Percentiles rank a stretch among this genome's conserved stretches.
Conservation (phyloP, 2,329 filamentous ascomycete genomes). For the Cytospora schulzeri region DNA sequence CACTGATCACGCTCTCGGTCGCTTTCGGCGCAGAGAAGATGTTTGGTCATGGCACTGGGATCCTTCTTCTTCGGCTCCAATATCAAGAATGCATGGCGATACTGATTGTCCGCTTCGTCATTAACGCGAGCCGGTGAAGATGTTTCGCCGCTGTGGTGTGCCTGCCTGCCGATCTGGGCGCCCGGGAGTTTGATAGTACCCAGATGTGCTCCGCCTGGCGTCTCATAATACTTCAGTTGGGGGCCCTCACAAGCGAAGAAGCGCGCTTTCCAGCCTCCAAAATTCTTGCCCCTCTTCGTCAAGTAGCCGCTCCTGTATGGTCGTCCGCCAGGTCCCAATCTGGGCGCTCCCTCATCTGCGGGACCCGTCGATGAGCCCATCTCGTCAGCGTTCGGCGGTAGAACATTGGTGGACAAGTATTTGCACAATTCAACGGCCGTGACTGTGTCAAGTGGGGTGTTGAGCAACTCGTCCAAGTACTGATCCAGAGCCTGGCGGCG, state of each 20-base stretch:
- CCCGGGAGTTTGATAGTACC: conserved; percentile 90
- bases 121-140: conserved; percentile 60
- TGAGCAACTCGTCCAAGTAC: conserved; percentile 84
- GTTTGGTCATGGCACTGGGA: conserved; percentile 81
- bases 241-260: conserved; percentile 64
- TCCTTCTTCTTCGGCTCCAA: conserved; percentile 97
- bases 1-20: conserved; percentile 90
- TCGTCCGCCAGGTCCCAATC: conserved; percentile 62
- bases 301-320: conserved; percentile 85
- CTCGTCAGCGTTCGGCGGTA: conserved; percentile 65
- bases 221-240: conserved; percentile 86
- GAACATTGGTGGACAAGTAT: conserved; percentile 73
- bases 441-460: conserved; percentile 76
- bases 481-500: conserved; percentile 77
- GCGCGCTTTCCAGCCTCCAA: conserved; percentile 94
- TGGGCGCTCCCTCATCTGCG: conserved; percentile 34
- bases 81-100: conserved; percentile 93
- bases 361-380: conserved; percentile 38
- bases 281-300: conserved; percentile 97
- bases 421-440: conserved; percentile 82
- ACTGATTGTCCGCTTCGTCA: conserved; percentile 89
- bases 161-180: conserved; percentile 94
- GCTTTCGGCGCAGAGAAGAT: conserved; percentile 94
- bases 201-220: conserved; percentile 84
- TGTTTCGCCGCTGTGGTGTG: conserved; percentile 62